Base-by-base conservation (phyloP, 2,329 filamentous ascomycete species). In the Biscogniauxia marginata region DNA sequence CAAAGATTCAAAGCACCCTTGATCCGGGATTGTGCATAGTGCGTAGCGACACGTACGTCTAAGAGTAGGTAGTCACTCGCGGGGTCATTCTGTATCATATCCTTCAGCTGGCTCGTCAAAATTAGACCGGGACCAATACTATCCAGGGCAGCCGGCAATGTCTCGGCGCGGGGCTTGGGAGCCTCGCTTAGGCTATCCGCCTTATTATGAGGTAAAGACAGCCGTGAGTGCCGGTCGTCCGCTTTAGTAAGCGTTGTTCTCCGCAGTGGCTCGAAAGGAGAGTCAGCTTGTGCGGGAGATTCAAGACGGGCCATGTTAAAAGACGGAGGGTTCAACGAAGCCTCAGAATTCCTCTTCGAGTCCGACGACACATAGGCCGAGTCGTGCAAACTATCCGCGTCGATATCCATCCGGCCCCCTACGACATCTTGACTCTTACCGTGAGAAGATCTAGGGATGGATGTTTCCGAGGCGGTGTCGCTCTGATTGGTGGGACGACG, bases 1-100 rank as follows among this genome's bases (percentile, higher is more conserved):
- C 95, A 98, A 4, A 99, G 78, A 69, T 96, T 98, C 25, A 99
- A 75, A 0, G 93, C 91, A n/a, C 88, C 87, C 50, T 80, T 77
- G 53, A 98, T 89, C 24, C 90, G 85, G 20, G 89, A 87, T 47
- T 84, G 80, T 0, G 86, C 83, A 68, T 89, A 97, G 63, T 93
- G 91, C 19, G 92, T 91, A 23, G 88, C 90, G 0, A 96, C 92
- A 43, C 95, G 85, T 20, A 98, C 83, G 70, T 99, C 95, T 4
- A 99, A 77, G 1, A 98, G 70, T 25, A 99, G 76, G 0, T 90
- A 63, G 0, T 78, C 75, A 7, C 73, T 67, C 7, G 73, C 66
- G 0, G 69, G 54, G 2, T 73, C 63, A 2, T 67, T 69, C 49
- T 81, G 74, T 11, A 91, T 69, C 44, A 90, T 72, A 7, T 82